A percentile compares a stretch with the other conserved stretches of the same genome.
Evolutionary conservation across 169 alveolate species (phyloP).

Genomic region (Plasmodium cynomolgi): DNA sequence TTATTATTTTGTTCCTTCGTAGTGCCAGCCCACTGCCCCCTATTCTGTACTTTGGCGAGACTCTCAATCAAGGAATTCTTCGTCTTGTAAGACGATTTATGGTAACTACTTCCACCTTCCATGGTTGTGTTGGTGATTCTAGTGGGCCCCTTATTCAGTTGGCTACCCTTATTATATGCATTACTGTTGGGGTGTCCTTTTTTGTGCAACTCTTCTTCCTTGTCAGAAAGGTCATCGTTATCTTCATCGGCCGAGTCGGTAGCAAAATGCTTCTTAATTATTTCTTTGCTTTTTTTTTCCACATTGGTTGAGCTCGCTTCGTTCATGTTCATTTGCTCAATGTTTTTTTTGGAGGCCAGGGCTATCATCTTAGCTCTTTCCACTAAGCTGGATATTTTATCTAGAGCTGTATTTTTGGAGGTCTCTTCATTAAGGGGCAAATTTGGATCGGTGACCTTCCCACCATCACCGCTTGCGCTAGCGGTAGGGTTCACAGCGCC

Average conservation of each 20-base stretch:
- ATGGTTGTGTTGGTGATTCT: neutral
- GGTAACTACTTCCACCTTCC: neutral
- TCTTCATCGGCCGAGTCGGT: conserved; percentile 72
- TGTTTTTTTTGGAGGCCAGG: conserved; percentile 46
- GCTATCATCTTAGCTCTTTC: conserved; percentile 59
- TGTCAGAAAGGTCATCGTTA: conserved; percentile 19
- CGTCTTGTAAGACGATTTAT: neutral
- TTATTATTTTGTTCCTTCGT: neutral
- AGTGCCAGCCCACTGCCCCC: neutral
- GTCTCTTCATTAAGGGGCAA: neutral
- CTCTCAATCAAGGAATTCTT: neutral
- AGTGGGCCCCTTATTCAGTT: neutral
- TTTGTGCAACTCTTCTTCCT: conserved; percentile 14
- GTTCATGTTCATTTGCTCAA: conserved; percentile 66
- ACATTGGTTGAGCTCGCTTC: conserved; percentile 18
- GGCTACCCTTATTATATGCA: conserved; percentile 1
- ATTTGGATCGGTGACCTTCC: neutral
- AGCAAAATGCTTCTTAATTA: conserved; percentile 53
- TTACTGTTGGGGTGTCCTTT: neutral
- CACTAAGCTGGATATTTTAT: conserved; percentile 39
- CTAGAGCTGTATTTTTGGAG: neutral
- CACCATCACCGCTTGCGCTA: neutral
- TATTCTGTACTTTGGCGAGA: neutral
- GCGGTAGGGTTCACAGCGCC: neutral
- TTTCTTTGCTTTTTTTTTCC: conserved; percentile 61